A percentile compares a stretch with the other conserved stretches of the same genome.
Evolutionary conservation across 1,139 yeast genomes (phyloP).

Genomic region (Candida glucosophila): DNA sequence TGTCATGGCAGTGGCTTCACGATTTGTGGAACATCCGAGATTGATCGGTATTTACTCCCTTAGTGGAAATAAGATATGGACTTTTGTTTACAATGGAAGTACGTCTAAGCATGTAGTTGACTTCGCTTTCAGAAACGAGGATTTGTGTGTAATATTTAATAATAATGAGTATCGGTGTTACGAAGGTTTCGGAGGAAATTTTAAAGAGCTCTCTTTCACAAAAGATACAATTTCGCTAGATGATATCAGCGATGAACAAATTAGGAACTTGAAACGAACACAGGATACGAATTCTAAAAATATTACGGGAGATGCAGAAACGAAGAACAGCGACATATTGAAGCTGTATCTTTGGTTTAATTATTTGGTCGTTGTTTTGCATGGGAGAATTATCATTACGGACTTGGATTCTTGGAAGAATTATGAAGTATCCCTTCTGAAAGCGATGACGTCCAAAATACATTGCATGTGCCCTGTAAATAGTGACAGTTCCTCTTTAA

Average conservation of each 20-base stretch:
- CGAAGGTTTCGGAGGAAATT: slow-evolving; percentile 59
- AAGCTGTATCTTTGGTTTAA: slow-evolving; percentile 16
- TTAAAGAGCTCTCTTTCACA: slow-evolving; percentile 38
- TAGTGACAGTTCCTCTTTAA: slow-evolving; percentile 4
- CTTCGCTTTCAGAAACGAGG: slow-evolving; percentile 50
- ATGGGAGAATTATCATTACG: slow-evolving; percentile 18
- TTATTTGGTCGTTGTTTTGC: slow-evolving; percentile 24
- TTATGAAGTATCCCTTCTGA: slow-evolving; percentile 18
- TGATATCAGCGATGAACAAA: too few species aligned
- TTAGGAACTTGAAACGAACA: slow-evolving; percentile 17
- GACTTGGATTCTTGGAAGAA: slow-evolving; percentile 18
- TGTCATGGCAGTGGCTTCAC: slow-evolving; percentile 29
- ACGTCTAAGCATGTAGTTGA: slow-evolving; percentile 49
- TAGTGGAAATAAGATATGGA: slow-evolving; percentile 41
- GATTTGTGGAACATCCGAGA: slow-evolving; percentile 22
- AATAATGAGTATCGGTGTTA: slow-evolving; percentile 56
- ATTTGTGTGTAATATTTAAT: slow-evolving; percentile 52
- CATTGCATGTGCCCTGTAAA: slow-evolving; percentile 9
- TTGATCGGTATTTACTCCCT: slow-evolving; percentile 44
- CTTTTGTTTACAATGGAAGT: slow-evolving; percentile 43
- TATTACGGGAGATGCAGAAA: slow-evolving; percentile 25
- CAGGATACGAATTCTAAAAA: slow-evolving; percentile 3
- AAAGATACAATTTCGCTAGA: slow-evolving; percentile 27
- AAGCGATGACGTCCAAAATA: slow-evolving; percentile 10
- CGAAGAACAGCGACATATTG: slow-evolving; percentile 20